These are phyloP conservation scores for Cryphonectria carpinicola DNA, from an alignment of 2,329 filamentous ascomycete species.

Conservation along the genomic window DNA sequence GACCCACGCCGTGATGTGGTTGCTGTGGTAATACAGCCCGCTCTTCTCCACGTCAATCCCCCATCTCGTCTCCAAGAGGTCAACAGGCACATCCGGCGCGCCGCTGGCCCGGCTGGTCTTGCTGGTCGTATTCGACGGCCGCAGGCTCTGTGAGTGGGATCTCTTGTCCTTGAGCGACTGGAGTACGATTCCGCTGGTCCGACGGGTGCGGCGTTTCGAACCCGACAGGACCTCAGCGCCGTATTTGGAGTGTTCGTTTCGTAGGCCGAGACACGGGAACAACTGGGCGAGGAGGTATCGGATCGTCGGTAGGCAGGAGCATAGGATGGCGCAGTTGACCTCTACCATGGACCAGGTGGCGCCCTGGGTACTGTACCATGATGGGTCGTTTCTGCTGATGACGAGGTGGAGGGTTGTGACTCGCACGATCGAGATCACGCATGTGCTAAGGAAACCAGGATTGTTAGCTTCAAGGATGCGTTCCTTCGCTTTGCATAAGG, in stretches of 20 bases:
- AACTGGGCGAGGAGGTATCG: conserved; percentile 36
- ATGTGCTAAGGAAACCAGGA: conserved; percentile 30
- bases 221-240: conserved; percentile 1
- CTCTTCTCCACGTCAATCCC: conserved; percentile 16
- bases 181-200: conserved; percentile 5
- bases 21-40: conserved; percentile 18
- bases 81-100: not conserved
- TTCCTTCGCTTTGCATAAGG: not conserved
- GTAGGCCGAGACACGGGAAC: conserved; percentile 29
- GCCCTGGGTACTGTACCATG: conserved; percentile 39
- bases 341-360: conserved; percentile 46
- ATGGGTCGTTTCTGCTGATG: conserved; percentile 36
- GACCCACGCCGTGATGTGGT: conserved; percentile 26
- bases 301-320: conserved; percentile 45
- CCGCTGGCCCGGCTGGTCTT: not conserved
- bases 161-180: conserved; percentile 13
- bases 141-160: not conserved
- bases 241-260: conserved; percentile 12
- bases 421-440: conserved; percentile 40
- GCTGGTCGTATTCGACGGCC: conserved; percentile 7
- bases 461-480: not conserved
- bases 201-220: not conserved
- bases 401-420: conserved; percentile 37
- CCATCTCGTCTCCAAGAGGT: conserved; percentile 21
- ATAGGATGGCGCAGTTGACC: conserved; percentile 44